A percentile compares a stretch with the other conserved stretches of the same genome.
Conservation (phyloP, 148 eudicot genomes). For the Gaultheria prostrata region DNA sequence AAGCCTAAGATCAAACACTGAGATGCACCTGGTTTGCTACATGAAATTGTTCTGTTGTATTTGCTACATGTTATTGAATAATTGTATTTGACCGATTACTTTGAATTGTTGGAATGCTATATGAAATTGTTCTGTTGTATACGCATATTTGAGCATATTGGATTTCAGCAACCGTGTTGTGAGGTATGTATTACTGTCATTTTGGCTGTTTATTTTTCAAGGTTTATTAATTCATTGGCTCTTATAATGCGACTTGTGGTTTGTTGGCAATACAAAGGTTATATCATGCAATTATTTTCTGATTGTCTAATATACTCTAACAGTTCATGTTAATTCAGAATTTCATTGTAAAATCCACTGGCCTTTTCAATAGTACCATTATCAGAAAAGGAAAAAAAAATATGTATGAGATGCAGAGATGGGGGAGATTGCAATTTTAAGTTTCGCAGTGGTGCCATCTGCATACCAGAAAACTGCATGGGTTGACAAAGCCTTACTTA, state of each 20-base stretch:
- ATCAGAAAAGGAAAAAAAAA: too few relatives aligned
- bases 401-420: too few relatives aligned
- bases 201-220: neutral
- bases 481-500: too few relatives aligned
- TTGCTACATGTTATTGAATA: neutral
- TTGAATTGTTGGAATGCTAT: neutral
- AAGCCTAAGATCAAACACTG: slow-evolving; percentile 42
- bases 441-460: neutral
- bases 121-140: neutral
- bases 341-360: neutral
- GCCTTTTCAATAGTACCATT: neutral
- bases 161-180: neutral
- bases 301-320: neutral
- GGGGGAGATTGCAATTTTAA: neutral
- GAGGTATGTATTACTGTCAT: neutral
- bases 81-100: neutral
- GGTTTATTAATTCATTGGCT: neutral
- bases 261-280: too few relatives aligned
- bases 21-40: neutral
- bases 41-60: too few relatives aligned
- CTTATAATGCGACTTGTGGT: neutral
- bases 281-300: neutral
- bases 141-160: neutral
- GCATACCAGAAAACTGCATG: too few relatives aligned
- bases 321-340: neutral